Evolutionary conservation across 441 rosid genomes (phyloP).

Genomic region (Populus trichocarpa): DNA sequence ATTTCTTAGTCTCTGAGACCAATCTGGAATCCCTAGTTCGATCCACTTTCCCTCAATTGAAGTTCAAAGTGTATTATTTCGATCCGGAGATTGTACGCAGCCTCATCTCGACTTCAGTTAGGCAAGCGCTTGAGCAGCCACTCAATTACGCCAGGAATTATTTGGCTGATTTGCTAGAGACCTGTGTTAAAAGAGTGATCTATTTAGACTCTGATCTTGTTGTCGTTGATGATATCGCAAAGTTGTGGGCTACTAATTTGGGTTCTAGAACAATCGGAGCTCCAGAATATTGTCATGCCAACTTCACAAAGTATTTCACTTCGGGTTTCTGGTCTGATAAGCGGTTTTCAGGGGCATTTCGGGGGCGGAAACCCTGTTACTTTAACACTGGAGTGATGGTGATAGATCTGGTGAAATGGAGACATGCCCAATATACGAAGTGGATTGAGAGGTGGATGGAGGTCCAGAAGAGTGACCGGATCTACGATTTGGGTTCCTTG

Average conservation of each 20-base stretch:
- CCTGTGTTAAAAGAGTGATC: slow-evolving; percentile 66
- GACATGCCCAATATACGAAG: slow-evolving; percentile 64
- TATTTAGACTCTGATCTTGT: slow-evolving; percentile 83
- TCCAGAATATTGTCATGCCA: slow-evolving; percentile 86
- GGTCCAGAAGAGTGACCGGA: slow-evolving; percentile 70
- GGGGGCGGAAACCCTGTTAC: slow-evolving; percentile 63
- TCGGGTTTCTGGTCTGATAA: slow-evolving; percentile 56
- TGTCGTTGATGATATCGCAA: slow-evolving; percentile 71
- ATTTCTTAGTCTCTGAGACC: slow-evolving; percentile 67
- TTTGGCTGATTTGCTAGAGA: slow-evolving; percentile 78
- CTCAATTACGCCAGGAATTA: slow-evolving; percentile 88
- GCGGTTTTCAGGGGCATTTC: slow-evolving; percentile 48
- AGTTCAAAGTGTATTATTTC: slow-evolving; percentile 71
- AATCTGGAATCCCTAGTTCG: slow-evolving; percentile 58
- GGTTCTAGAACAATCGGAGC: slow-evolving; percentile 71
- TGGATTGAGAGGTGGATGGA: slow-evolving; percentile 91
- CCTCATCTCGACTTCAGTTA: slow-evolving; percentile 76
- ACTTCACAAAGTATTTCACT: slow-evolving; percentile 79
- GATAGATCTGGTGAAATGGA: slow-evolving; percentile 77
- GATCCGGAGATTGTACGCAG: slow-evolving; percentile 68
- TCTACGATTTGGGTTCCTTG: slow-evolving; percentile 78
- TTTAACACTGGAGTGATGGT: slow-evolving; percentile 94
- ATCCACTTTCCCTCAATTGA: slow-evolving; percentile 71
- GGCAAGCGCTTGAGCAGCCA: slow-evolving; percentile 90
- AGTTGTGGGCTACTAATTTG: slow-evolving; percentile 63